Evolutionary conservation across 352 stramenopile species (phyloP).

Genomic region (Phytophthora fragariae): DNA sequence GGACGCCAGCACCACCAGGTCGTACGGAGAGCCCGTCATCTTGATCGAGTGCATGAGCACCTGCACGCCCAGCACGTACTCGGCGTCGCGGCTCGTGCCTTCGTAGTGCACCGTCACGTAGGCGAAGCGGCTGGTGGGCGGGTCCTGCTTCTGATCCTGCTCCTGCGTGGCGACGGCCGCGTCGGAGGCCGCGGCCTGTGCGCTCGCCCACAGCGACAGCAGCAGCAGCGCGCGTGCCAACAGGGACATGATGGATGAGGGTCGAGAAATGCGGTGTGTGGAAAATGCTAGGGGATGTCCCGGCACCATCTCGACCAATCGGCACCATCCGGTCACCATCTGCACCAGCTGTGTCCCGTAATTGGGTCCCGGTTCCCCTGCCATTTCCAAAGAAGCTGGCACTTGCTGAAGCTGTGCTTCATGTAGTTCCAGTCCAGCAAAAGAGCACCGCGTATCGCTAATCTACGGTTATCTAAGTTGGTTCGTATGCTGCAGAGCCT

Average conservation of each 20-base stretch:
- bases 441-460: too few species aligned
- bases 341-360: background rate
- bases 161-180: constrained; percentile 10
- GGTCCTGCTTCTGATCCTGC: constrained; percentile 10
- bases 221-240: constrained; percentile 32
- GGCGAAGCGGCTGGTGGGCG: constrained; percentile 68
- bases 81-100: constrained; percentile 79
- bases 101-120: constrained; percentile 91
- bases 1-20: constrained; percentile 87
- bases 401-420: too few species aligned
- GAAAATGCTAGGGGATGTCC: background rate
- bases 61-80: constrained; percentile 88
- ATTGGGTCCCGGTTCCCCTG: background rate
- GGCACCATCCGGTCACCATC: background rate
- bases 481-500: too few species aligned
- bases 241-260: constrained; percentile 25
- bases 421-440: too few species aligned
- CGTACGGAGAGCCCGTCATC: constrained; percentile 80
- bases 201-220: constrained; percentile 28
- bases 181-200: constrained; percentile 1
- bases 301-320: background rate
- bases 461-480: too few species aligned
- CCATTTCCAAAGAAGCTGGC: background rate
- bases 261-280: background rate
- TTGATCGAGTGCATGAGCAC: constrained; percentile 90